phyloP scores from a whole-genome alignment of 2,329 filamentous ascomycete species.

The Hymenoscyphus fraxineus region DNA sequence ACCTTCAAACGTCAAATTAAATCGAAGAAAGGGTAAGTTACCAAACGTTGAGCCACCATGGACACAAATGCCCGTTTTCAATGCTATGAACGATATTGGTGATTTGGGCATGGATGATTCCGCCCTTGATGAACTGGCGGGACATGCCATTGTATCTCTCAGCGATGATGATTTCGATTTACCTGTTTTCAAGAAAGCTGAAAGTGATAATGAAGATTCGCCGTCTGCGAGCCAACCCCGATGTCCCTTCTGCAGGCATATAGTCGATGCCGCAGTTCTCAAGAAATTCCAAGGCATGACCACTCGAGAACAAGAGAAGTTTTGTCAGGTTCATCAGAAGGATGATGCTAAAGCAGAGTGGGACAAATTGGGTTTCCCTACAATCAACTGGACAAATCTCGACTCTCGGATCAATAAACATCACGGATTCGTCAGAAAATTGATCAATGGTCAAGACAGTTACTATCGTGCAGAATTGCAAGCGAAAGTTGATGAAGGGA shows the following conservation, averaged over 20 bases:
- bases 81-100: slow-evolving; percentile 3
- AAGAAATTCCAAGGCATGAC: slow-evolving; percentile 51
- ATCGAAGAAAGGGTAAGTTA: background rate
- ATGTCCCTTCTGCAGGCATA: slow-evolving; percentile 66
- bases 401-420: slow-evolving; percentile 55
- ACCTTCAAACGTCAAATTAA: background rate
- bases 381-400: slow-evolving; percentile 65
- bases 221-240: slow-evolving; percentile 24
- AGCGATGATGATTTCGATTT: slow-evolving; percentile 5
- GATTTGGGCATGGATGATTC: background rate
- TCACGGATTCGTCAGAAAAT: slow-evolving; percentile 49
- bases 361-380: slow-evolving; percentile 56
- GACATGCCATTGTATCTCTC: slow-evolving; percentile 10
- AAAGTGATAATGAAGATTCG: slow-evolving; percentile 10
- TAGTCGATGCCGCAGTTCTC: slow-evolving; percentile 54
- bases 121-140: slow-evolving; percentile 12
- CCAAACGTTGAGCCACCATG: slow-evolving; percentile 4
- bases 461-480: slow-evolving; percentile 58
- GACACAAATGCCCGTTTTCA: slow-evolving; percentile 16
- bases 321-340: slow-evolving; percentile 62
- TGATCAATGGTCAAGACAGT: slow-evolving; percentile 55
- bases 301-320: slow-evolving; percentile 55
- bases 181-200: background rate
- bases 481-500: slow-evolving; percentile 52
- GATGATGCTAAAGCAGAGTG: slow-evolving; percentile 45